Conservation (phyloP, 352 stramenopile genomes). For the Globisporangium canariense region DNA sequence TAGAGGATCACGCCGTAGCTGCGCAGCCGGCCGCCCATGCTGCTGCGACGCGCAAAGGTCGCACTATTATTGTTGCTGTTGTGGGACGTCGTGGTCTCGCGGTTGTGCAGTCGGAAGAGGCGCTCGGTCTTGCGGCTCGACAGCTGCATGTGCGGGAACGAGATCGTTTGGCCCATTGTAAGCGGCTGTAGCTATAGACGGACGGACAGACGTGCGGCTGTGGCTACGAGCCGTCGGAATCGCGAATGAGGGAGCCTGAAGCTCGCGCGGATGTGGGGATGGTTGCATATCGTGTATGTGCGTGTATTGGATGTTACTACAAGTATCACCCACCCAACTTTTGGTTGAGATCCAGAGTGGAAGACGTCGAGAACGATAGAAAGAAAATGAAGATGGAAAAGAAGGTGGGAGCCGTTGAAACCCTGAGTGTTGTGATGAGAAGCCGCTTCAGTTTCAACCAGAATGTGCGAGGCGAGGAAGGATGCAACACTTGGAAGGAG, state of each 20-base stretch:
- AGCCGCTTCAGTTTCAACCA: neutral
- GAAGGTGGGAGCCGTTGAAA: too few species aligned
- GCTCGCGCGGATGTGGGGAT: neutral
- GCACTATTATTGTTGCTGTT: neutral
- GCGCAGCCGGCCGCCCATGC: slow-evolving; percentile 9
- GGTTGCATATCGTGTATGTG: neutral
- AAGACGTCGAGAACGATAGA: neutral
- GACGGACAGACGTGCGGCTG: neutral
- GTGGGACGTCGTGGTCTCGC: neutral
- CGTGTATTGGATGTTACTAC: too few species aligned
- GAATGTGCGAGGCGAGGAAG: too few species aligned
- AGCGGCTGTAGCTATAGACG: neutral
- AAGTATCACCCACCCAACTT: too few species aligned
- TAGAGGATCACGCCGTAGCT: slow-evolving; percentile 13
- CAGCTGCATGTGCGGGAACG: slow-evolving; percentile 2
- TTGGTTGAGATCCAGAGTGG: neutral
- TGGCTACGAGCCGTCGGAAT: neutral
- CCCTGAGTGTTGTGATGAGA: neutral
- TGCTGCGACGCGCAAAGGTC: slow-evolving; percentile 12
- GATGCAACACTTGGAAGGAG: too few species aligned
- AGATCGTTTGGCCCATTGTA: slow-evolving; percentile 13
- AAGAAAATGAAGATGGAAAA: neutral
- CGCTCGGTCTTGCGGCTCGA: slow-evolving; percentile 1
- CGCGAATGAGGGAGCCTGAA: neutral
- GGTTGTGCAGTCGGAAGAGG: neutral